A percentile compares a stretch with the other conserved stretches of the same genome.
These are phyloP conservation scores for Trichoderma hamatum DNA, from an alignment of 2,329 filamentous ascomycete species.

Conservation along the genomic window DNA sequence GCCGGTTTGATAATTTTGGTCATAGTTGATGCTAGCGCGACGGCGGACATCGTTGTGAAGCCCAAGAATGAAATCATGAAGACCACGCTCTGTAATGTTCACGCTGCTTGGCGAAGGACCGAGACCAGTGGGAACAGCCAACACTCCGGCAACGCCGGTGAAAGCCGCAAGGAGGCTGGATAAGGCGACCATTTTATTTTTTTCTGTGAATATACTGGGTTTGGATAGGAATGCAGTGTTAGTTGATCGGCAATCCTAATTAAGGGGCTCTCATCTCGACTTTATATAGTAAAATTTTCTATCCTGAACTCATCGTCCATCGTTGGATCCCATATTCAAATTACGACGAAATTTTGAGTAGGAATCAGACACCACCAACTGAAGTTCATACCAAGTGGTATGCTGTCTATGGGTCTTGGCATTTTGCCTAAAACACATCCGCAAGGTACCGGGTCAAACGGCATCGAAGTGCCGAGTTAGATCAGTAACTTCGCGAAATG, in stretches of 20 bases:
- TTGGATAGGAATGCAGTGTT: background rate
- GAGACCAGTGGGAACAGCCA: conserved; percentile 1
- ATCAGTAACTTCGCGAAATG: background rate
- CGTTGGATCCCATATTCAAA: background rate
- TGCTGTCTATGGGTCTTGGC: background rate
- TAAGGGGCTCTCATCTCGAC: background rate
- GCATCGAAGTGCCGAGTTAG: conserved; percentile 9
- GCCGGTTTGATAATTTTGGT: conserved; percentile 30
- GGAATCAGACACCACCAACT: background rate
- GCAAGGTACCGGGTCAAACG: conserved; percentile 16
- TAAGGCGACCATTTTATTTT: conserved; percentile 12
- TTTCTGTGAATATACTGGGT: background rate
- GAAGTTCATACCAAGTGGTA: conserved; percentile 1
- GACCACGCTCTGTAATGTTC: conserved; percentile 18
- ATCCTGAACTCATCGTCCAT: background rate
- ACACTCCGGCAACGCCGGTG: background rate
- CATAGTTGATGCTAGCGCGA: conserved; percentile 28
- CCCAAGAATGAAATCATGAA: conserved; percentile 17
- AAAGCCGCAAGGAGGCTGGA: background rate
- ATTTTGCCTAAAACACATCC: conserved; percentile 13
- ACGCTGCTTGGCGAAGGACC: background rate
- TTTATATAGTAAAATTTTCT: background rate
- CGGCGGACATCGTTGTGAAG: conserved; percentile 9
- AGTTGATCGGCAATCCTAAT: background rate
- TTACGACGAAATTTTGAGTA: background rate